Evolutionary conservation across 2,329 filamentous ascomycete genomes (phyloP), one percentile per base, ranked within the genome.

Genomic region (Claviceps sorghi): DNA sequence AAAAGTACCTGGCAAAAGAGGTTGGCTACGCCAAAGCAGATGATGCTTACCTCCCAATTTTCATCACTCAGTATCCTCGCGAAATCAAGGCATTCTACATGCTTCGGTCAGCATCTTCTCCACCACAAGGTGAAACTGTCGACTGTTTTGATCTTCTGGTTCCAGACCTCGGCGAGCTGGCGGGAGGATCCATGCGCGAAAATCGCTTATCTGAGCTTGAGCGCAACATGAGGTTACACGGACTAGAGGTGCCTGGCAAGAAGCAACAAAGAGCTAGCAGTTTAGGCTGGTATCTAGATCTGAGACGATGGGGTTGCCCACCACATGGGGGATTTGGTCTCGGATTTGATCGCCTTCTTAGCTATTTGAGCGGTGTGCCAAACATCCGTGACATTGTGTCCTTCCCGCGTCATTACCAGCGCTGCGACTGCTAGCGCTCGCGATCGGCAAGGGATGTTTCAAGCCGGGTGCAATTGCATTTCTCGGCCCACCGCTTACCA

Each of bases 61-160:
- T 97, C 64, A 82, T 98, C 57, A 97, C 90, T 15, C 77, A 96
- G 65, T 98, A 96, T 64, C 93, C 93, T n/a, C 80, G 80, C 58
- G 73, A 75, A 48, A 82, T 93, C 65, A 98, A 98, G 69, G 88
- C 91, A 11, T 98, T 97, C 69, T 98, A 77, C 65, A 77, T 77
- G 74, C 70, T 67, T 43, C 67, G 69, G 51, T 69, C 65, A 13
- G 56, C 59, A 22, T 55, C 61, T 1, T 58, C 61, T 13, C 61
- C 62, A 9, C 29, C 58, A 4, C 57, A 64, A 46, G 65, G 67
- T 46, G 59, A 64, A 47, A 94, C 88, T 4, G 88, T 88, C 13
- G 87, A 89, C 54, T 95, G 88, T 69, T 96, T 96, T 64, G 90
- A 96, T 66, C 78, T 96, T 48, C 74, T 96, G 17, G 82, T 95